Percentiles rank a stretch among this genome's conserved stretches.
These are phyloP conservation scores for Amoeboradix gromovi DNA, from an alignment of 371 early-diverging fungal species.

Conservation along the genomic window DNA sequence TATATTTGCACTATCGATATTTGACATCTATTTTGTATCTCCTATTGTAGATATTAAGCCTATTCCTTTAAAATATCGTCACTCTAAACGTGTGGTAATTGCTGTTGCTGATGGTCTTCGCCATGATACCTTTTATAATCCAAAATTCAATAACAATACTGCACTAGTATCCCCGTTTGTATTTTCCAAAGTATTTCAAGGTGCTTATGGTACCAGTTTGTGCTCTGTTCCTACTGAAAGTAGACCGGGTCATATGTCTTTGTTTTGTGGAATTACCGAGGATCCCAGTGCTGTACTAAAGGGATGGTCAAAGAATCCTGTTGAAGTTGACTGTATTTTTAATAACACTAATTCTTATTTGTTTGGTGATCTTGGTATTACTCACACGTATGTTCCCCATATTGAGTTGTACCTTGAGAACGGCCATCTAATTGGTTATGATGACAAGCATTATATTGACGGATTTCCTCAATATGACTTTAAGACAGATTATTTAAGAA, in stretches of 20 bases:
- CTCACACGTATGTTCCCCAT: conserved; percentile 91
- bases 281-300: conserved; percentile 87
- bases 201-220: conserved; percentile 70
- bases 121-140: conserved; percentile 53
- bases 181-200: conserved; percentile 23
- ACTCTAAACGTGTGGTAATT: conserved; percentile 59
- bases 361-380: conserved; percentile 85
- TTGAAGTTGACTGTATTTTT: conserved; percentile 77
- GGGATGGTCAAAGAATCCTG: conserved; percentile 87
- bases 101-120: conserved; percentile 75
- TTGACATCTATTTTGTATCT: conserved; percentile 90
- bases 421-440: too few species aligned
- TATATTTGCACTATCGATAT: conserved; percentile 57
- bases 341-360: conserved; percentile 77
- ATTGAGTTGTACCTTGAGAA: too few species aligned
- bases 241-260: conserved; percentile 84
- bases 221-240: conserved; percentile 90
- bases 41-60: conserved; percentile 85
- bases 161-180: conserved; percentile 39
- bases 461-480: neutral
- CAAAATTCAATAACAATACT: conserved; percentile 4
- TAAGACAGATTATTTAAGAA: conserved; percentile 33
- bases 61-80: conserved; percentile 29
- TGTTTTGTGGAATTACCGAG: conserved; percentile 86
- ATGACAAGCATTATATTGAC: too few species aligned